Conservation (phyloP, 2,329 filamentous ascomycete species). For the Xylariomycetidae sp. region DNA sequence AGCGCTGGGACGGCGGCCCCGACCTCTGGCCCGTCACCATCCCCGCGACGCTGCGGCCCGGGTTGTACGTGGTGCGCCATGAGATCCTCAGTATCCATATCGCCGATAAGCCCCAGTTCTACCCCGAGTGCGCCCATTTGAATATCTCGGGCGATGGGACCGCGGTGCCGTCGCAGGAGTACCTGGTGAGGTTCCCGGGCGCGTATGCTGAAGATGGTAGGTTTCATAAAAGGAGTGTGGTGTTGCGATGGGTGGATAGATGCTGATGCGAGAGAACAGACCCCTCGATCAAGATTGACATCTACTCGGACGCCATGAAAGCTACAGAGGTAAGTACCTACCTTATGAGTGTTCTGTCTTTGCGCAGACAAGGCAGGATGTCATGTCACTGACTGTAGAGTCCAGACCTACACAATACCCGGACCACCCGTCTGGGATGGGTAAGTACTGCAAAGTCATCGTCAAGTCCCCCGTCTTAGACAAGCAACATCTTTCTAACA, state of each 20-base stretch:
- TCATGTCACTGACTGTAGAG: neutral
- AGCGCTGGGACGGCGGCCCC: constrained; percentile 32
- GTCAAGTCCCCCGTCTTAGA: too few relatives aligned
- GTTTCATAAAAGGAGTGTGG: constrained; percentile 3
- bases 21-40: constrained; percentile 40
- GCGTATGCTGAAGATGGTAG: constrained; percentile 29
- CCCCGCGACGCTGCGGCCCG: constrained; percentile 36
- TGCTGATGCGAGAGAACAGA: constrained; percentile 24
- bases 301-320: constrained; percentile 29
- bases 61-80: constrained; percentile 46
- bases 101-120: constrained; percentile 40
- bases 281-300: constrained; percentile 31
- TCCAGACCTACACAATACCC: constrained; percentile 31
- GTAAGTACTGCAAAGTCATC: too few relatives aligned
- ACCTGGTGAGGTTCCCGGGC: constrained; percentile 30
- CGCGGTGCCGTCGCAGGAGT: constrained; percentile 22
- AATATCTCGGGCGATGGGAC: constrained; percentile 27
- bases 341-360: too few relatives aligned
- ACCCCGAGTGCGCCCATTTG: constrained; percentile 33
- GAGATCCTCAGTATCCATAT: constrained; percentile 48
- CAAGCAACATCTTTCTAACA: too few relatives aligned
- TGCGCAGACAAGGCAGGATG: too few relatives aligned
- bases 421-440: constrained; percentile 34
- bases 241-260: too few relatives aligned
- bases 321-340: constrained; percentile 23